Conservation (phyloP, 305 asterid genomes). For the Fraxinus floribunda region DNA sequence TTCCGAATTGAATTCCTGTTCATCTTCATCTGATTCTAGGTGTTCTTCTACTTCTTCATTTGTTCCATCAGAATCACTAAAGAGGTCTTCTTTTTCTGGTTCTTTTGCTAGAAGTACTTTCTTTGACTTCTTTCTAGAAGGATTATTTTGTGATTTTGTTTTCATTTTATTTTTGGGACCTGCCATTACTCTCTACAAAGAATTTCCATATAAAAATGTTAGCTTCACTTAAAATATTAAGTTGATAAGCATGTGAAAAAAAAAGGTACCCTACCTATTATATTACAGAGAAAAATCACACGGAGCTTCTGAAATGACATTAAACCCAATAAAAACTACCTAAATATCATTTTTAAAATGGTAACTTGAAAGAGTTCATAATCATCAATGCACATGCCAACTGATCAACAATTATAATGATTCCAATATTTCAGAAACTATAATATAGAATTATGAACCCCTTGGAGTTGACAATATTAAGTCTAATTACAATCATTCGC, state of each 20-base stretch:
- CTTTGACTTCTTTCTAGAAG: constrained; percentile 68
- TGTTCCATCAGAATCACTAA: constrained; percentile 36
- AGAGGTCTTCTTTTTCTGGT: constrained; percentile 42
- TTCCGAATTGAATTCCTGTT: constrained; percentile 34
- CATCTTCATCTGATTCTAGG: not conserved
- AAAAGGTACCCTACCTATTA: not conserved
- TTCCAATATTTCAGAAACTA: not conserved
- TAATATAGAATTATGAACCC: not conserved
- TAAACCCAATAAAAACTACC: not conserved
- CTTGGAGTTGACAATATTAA: not conserved
- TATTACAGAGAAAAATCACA: not conserved
- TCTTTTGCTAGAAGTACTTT: constrained; percentile 28
- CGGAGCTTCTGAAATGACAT: not conserved
- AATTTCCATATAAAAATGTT: not conserved
- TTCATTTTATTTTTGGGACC: constrained; percentile 49
- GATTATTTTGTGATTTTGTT: constrained; percentile 28
- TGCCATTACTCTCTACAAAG: constrained; percentile 41
- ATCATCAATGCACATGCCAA: not conserved
- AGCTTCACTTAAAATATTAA: not conserved
- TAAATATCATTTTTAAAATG: not conserved
- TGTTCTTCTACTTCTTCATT: no score
- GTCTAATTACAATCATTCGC: not conserved
- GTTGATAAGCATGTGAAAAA: not conserved
- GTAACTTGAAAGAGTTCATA: not conserved
- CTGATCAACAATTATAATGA: not conserved